Percentiles rank a stretch among this genome's conserved stretches.
phyloP scores from a whole-genome alignment of 306 rosid genomes.

The Fagus crenata region DNA sequence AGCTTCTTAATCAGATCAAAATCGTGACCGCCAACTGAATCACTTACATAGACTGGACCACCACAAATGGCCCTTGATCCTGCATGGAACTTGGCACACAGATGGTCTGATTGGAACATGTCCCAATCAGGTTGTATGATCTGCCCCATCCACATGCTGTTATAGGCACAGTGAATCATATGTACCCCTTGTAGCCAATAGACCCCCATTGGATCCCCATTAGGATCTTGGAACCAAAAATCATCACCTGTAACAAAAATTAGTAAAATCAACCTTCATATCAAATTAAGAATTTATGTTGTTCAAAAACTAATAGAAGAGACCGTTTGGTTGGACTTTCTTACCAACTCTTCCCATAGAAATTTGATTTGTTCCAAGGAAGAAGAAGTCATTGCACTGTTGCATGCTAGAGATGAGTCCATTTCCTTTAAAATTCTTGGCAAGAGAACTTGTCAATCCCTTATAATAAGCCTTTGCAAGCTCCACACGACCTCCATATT shows the following conservation, averaged over 20 bases:
- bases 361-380: slow-evolving; percentile 73
- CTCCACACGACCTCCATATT: slow-evolving; percentile 81
- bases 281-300: not conserved
- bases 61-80: slow-evolving; percentile 87
- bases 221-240: slow-evolving; percentile 91
- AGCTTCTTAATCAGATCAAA: slow-evolving; percentile 72
- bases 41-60: slow-evolving; percentile 81
- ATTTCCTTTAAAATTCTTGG: slow-evolving; percentile 72
- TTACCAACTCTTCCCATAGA: slow-evolving; percentile 77
- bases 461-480: slow-evolving; percentile 75
- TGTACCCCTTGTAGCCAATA: slow-evolving; percentile 90
- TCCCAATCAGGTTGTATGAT: slow-evolving; percentile 94
- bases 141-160: slow-evolving; percentile 97
- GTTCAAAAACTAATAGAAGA: not conserved
- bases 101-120: slow-evolving; percentile 88
- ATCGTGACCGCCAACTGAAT: slow-evolving; percentile 66
- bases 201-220: slow-evolving; percentile 84
- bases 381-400: slow-evolving; percentile 92
- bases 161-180: slow-evolving; percentile 86
- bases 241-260: slow-evolving; percentile 63
- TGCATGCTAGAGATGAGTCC: slow-evolving; percentile 92
- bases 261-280: not conserved
- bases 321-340: slow-evolving; percentile 9
- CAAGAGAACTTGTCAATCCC: slow-evolving; percentile 58
- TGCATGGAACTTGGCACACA: slow-evolving; percentile 80